Evolutionary conservation across 1,139 yeast species (phyloP).

Genomic region (Yamadazyma spencermartinsiae): DNA sequence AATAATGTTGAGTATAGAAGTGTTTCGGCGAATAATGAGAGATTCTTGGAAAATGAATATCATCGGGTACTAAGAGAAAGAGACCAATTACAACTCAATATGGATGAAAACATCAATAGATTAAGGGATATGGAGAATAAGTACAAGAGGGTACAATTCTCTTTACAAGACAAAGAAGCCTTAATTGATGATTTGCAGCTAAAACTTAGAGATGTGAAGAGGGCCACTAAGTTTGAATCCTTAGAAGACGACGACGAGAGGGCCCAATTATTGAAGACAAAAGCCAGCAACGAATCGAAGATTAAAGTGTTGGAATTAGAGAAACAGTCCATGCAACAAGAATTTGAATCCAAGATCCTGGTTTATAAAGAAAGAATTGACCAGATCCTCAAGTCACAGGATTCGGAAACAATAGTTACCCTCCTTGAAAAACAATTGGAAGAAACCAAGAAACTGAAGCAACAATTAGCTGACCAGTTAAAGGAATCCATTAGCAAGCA

Average conservation of each 20-base stretch:
- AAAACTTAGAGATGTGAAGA: slow-evolving; percentile 26
- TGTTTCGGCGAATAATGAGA: not conserved
- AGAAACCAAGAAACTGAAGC: slow-evolving; percentile 24
- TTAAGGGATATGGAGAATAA: slow-evolving; percentile 23
- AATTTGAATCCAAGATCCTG: slow-evolving; percentile 29
- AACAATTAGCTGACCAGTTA: slow-evolving; percentile 6
- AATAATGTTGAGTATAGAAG: slow-evolving; percentile 4
- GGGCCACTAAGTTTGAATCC: slow-evolving; percentile 20
- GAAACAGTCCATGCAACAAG: slow-evolving; percentile 31
- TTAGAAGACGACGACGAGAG: slow-evolving; percentile 33
- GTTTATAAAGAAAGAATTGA: slow-evolving; percentile 27
- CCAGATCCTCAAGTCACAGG: slow-evolving; percentile 6
- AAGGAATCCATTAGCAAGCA: slow-evolving; percentile 13
- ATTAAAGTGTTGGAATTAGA: slow-evolving; percentile 38
- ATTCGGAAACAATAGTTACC: slow-evolving; percentile 21
- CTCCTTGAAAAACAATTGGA: slow-evolving; percentile 38
- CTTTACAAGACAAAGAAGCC: slow-evolving; percentile 33
- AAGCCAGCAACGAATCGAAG: slow-evolving; percentile 33
- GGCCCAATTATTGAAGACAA: slow-evolving; percentile 29
- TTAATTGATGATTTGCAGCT: slow-evolving; percentile 29
- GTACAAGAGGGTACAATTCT: slow-evolving; percentile 24
- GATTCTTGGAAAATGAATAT: slow-evolving; percentile 17
- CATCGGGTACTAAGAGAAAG: slow-evolving; percentile 20
- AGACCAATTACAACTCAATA: slow-evolving; percentile 16
- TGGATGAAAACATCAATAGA: slow-evolving; percentile 16